phyloP scores from a whole-genome alignment of 2,329 filamentous ascomycete genomes.

The Fonsecaea pedrosoi region DNA sequence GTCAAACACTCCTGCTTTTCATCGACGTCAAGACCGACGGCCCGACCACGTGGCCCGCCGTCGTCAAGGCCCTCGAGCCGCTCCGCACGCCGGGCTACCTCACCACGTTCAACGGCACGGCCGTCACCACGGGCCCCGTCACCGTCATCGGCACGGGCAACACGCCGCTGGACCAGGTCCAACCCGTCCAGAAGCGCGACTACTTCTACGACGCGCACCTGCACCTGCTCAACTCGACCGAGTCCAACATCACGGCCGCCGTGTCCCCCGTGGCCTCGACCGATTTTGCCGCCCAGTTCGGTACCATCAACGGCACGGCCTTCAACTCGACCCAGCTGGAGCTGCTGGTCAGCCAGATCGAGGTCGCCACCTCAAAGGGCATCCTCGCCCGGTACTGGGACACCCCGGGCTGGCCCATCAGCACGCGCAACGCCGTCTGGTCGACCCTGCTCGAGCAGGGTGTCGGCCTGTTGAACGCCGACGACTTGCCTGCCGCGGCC shows the following conservation, averaged over 20 bases:
- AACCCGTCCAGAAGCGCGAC: conserved; percentile 53
- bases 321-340: conserved; percentile 57
- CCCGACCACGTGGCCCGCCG: conserved; percentile 61
- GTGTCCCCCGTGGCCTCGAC: conserved; percentile 63
- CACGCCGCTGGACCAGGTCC: conserved; percentile 57
- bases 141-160: conserved; percentile 70
- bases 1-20: conserved; percentile 69
- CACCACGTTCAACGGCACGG: conserved; percentile 58
- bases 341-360: conserved; percentile 60
- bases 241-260: conserved; percentile 54
- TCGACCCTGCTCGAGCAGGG: conserved; percentile 62
- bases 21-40: conserved; percentile 69
- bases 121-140: conserved; percentile 57
- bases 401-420: conserved; percentile 65
- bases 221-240: conserved; percentile 54
- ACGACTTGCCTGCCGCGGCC: conserved; percentile 64
- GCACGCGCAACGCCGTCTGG: conserved; percentile 66
- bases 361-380: conserved; percentile 60
- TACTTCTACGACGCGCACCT: conserved; percentile 69
- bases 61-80: conserved; percentile 63
- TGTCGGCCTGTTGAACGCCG: conserved; percentile 68
- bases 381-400: conserved; percentile 70
- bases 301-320: conserved; percentile 51
- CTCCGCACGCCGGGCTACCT: conserved; percentile 62
- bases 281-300: conserved; percentile 55